These are phyloP conservation scores for Phytophthora europaea DNA, from an alignment of 352 stramenopile genomes.

Conservation along the genomic window DNA sequence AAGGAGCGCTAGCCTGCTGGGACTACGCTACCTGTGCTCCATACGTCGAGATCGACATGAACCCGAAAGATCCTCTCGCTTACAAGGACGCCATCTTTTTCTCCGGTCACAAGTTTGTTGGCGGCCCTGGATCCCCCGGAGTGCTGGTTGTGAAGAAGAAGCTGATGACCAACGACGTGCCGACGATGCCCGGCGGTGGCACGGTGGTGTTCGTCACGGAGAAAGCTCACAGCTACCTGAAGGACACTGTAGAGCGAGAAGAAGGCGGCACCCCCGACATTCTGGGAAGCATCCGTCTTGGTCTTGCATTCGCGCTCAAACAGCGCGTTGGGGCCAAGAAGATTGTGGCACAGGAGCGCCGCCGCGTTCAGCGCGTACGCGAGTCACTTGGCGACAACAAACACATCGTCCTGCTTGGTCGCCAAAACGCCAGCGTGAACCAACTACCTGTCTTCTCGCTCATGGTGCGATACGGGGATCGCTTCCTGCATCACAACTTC, in stretches of 20 bases:
- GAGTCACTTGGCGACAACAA: conserved; percentile 55
- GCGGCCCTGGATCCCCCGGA: conserved; percentile 92
- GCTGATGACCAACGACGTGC: conserved; percentile 66
- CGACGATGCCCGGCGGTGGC: conserved; percentile 62
- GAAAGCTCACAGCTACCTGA: conserved; percentile 69
- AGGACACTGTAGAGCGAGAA: conserved; percentile 89
- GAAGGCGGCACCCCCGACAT: conserved; percentile 98
- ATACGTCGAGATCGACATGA: conserved; percentile 97
- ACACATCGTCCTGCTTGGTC: conserved; percentile 91
- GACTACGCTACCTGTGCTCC: conserved; percentile 97
- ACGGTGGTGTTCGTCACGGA: conserved; percentile 74
- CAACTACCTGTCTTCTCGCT: conserved; percentile 96
- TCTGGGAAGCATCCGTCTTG: conserved; percentile 93
- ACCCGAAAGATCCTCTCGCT: conserved; percentile 69
- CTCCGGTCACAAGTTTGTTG: conserved; percentile 97
- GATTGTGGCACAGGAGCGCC: conserved; percentile 67
- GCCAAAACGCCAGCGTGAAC: conserved; percentile 42
- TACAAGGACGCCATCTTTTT: conserved; percentile 97
- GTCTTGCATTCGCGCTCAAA: conserved; percentile 95
- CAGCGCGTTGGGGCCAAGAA: conserved; percentile 57
- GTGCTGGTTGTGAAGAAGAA: conserved; percentile 97
- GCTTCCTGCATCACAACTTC: conserved; percentile 99
- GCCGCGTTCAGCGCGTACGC: conserved; percentile 49
- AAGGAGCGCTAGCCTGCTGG: conserved; percentile 95
- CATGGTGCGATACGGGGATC: conserved; percentile 87